Base-by-base conservation (phyloP, 129 eudicot genomes). In the Arctium lappa region DNA sequence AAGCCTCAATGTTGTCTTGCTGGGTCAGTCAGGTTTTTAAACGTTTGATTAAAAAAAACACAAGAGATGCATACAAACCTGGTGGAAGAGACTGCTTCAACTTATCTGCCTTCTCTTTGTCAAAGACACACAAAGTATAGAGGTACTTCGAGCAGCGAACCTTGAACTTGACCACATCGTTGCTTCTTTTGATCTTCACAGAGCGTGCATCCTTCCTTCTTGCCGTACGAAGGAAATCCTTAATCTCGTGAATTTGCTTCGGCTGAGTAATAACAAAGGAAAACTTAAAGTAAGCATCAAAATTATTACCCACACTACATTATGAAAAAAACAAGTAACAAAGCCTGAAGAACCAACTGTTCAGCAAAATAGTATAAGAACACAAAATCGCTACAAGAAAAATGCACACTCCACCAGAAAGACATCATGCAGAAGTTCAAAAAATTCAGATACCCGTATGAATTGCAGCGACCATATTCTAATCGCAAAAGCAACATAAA, bases 161-260 rank as follows among this genome's bases (percentile, higher is more conserved):
- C 87, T 87, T 87, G 80, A 87, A 87, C 83, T 87, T 87, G 12
- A 87, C 90, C 0, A 73, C 77, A 38, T 87, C 90, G 37, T 87
- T 87, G 87, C 85, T 84, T 36, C 85, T 77, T 71, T 86, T 86
- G 84, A 86, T 86, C 89, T 86, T 86, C 89, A 86, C 87, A 39
- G 89, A 86, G 3, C 85, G 80, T n/a, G 90, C 90, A 87, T 87
- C 90, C 81, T 87, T 87, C 87, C 90, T 87, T 84, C 90, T 87
- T 48, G 87, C 90, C 12, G 90, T 87, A 30, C 84, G 83, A 73
- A 87, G 90, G 37, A 87, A 87, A 77, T 87, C 90, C 83, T 87
- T 87, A 34, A 87, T 87, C 85, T 87, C 90, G 0, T 87, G 90
- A 56, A 87, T 87, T 84, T 87, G 90, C 86, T 87, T 87, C 83